Base-by-base conservation (phyloP, 2,329 filamentous ascomycete species). In the Stemphylium beticola region DNA sequence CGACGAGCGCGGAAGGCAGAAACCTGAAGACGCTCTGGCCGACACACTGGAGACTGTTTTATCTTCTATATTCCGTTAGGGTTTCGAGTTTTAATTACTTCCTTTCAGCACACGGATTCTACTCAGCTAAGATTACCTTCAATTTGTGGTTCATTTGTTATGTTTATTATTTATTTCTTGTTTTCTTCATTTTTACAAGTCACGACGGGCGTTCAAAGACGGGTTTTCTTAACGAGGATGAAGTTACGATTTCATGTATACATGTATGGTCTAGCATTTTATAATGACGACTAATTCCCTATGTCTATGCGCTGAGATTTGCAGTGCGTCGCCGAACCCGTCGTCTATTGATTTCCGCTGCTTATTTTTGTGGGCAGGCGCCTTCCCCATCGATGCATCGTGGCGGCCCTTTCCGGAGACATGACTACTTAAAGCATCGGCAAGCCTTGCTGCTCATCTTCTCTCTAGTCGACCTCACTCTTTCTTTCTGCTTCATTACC, bases 11-110 rank as follows among this genome's bases (percentile, higher is more conserved):
- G 74, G 73, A 4, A 60, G 67, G 20, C 54, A 52, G 49, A 67
- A 53, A 52, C 61, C 55, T 1, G 68, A 74, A 14, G 73, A 76
- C 57, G 70, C 72, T 4, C 32, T 74, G 14, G 74, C 71, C 32
- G 67, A 72, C 12, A 68, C 60, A 49, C 34, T 76, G 59, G 73
- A 75, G 61, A 68, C 63, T 31, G 65, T 76, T 18, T 55, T 76
- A 39, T 57, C 56, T 43, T 61, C 62, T 17, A 60, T 74, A 39
- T 71, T 74, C 54, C 59, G 57, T 51, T 67, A 66, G 61, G 50
- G 15, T 45, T 59, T 45, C 22, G 34, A 49, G 40, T 38, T 39
- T 52, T 33, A 2, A 17, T 51, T 9, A 7, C 37, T 45, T 40
- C 38, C 32, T 38, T 44, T 31, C 33, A 31, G 26, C 45, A 33